Evolutionary conservation across 2,329 filamentous ascomycete species (phyloP), one percentile per base, ranked within the genome.

Genomic region (Colletotrichum agaves): DNA sequence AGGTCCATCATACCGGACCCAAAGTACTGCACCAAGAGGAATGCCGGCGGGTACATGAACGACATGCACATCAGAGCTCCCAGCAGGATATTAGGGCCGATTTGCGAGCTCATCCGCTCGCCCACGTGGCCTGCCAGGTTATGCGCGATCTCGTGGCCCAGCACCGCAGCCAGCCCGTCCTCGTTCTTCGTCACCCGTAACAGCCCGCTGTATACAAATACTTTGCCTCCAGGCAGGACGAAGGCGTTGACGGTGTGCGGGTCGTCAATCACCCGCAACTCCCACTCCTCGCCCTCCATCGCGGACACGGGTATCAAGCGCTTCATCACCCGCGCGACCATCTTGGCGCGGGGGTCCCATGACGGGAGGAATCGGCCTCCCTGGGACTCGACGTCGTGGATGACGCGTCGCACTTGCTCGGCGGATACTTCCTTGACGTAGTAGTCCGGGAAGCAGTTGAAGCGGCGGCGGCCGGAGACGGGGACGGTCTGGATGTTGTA

Each of bases 111-210:
- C 73, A 88, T 80, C 35, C 87, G 84, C 82, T 95, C 92, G 17
- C 85, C 88, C 6, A 85, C 80, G 74, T 93, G 91, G 63, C 87
- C 85, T 0, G 91, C 90, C 15, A 92, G 84, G 70, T 90, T 91
- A 75, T 95, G 92, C 17, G 91, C 91, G 69, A 94, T 92, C 80
- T 94, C 92, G 78, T 94, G 92, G 13, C 91, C 91, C 13, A 95
- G 82, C 3, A 95, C 91, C 1, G 92, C 88, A 4, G 92, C 92
- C 27, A 95, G 82, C 3, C 88, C 90, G 74, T 91, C 87, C 63
- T 93, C 91, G 72, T 82, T 88, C 59, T 83, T 75, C 67, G 90
- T 91, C 21, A 93, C 80, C n/a, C 85, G 84, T 61, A 94, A 78
- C 35, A 95, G 88, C 41, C 92, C 92, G 70, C 88, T 90, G 74